Base-by-base conservation (phyloP, 2,329 filamentous ascomycete genomes). In the Verruconis gallopava region DNA sequence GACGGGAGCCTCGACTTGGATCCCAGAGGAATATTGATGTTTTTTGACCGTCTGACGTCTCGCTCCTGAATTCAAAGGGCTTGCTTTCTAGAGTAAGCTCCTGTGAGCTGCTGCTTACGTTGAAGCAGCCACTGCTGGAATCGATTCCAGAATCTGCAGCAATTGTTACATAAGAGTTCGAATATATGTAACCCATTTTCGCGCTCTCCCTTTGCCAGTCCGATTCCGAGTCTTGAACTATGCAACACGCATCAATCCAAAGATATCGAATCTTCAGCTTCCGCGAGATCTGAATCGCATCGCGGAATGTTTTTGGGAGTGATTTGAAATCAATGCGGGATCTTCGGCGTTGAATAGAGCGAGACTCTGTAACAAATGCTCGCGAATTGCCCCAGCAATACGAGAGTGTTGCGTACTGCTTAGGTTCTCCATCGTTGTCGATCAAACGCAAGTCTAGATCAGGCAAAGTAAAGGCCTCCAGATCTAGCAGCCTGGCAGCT, bases 241-340 rank as follows among this genome's bases (percentile, higher is more conserved):
- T 50, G 36, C 48, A 50, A 6, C 50, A 18, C 11, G 46, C 33
- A 34, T 50, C 48, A 13, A 50, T 48, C 48, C 48, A 50, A 3
- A 50, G 15, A 37, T 47, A 50, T 12, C 35, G 25, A 15, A 44
- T 15, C 4, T 33, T 17, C 1, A 46, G 42, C n/a, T 21, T 18
- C 11, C 44, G 19, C 17, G 44, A n/a, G 17, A 46, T 46, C 11
- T 12, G 20, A 5, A 45, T 22, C 6, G 42, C 44, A 30, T 46
- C 44, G 19, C 14, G 22, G 18, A 46, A 46, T 25, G 44, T 46
- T 13, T 34, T 32, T 5, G 44, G 44, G 5, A 45, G 37, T 11
- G 42, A 32, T 3, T 21, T 17, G 22, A 40, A 44, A 19, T 21
- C 17, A 14, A 44, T 44, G 14, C 37, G 36, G 14, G 37, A 28